Evolutionary conservation across 2,329 filamentous ascomycete genomes (phyloP).

Genomic region (Neonectria hederae): DNA sequence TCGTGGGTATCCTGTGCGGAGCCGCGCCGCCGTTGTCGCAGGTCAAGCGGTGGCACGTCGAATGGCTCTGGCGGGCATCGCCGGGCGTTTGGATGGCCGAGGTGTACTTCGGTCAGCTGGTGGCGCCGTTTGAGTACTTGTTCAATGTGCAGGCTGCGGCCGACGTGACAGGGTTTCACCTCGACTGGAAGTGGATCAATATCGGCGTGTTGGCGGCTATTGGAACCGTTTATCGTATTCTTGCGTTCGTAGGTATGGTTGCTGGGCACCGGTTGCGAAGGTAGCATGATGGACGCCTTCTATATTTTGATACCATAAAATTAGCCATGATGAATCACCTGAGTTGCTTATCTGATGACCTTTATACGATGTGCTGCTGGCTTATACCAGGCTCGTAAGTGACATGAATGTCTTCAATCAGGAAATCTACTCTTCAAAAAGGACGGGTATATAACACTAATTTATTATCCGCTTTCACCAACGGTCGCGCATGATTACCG

Average conservation of each 20-base stretch:
- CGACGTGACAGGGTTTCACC: slow-evolving; percentile 54
- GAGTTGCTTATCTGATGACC: not conserved
- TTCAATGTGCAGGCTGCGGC: slow-evolving; percentile 61
- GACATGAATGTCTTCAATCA: not conserved
- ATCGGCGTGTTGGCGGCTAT: slow-evolving; percentile 54
- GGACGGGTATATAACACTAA: not conserved
- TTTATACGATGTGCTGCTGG: not conserved
- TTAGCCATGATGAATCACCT: not conserved
- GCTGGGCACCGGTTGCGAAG: slow-evolving; percentile 35
- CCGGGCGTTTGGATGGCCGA: slow-evolving; percentile 67
- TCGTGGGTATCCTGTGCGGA: slow-evolving; percentile 64
- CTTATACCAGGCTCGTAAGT: not conserved
- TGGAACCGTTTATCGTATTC: slow-evolving; percentile 55
- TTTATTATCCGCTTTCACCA: not conserved
- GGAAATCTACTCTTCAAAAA: not conserved
- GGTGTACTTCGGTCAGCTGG: slow-evolving; percentile 62
- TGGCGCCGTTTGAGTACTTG: slow-evolving; percentile 59
- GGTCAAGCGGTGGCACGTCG: slow-evolving; percentile 61
- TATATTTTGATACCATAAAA: not conserved
- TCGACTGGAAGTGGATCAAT: slow-evolving; percentile 57
- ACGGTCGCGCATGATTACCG: not conserved
- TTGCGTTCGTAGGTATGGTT: slow-evolving; percentile 49
- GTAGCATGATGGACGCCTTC: slow-evolving; percentile 5
- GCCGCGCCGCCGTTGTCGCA: slow-evolving; percentile 60
- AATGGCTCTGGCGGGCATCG: slow-evolving; percentile 64